A percentile compares a stretch with the other conserved stretches of the same genome.
These are phyloP conservation scores for Pseudonectria foliicola DNA, from an alignment of 2,329 filamentous ascomycete genomes.

Conservation along the genomic window DNA sequence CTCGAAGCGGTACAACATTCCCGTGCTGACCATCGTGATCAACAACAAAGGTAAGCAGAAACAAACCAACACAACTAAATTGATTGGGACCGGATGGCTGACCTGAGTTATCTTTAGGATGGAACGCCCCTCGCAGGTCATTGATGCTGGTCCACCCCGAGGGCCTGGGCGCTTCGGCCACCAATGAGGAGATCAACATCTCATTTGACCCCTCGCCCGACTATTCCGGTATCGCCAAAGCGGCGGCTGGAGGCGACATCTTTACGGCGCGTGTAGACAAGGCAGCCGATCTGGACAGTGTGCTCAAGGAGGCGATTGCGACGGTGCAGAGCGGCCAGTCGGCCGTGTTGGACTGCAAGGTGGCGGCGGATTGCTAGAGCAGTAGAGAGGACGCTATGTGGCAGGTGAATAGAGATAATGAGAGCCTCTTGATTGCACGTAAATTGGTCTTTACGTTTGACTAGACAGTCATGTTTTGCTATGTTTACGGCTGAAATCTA, in stretches of 20 bases:
- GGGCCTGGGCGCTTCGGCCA: conserved; percentile 45
- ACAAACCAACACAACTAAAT: neutral
- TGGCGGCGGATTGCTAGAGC: conserved; percentile 35
- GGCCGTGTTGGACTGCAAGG: conserved; percentile 48
- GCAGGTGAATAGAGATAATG: conserved; percentile 6
- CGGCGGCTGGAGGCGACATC: conserved; percentile 48
- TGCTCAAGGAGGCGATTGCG: conserved; percentile 43
- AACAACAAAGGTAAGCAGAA: conserved; percentile 50
- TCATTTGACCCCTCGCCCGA: conserved; percentile 52
- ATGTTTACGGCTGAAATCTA: no score
- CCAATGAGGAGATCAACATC: conserved; percentile 57
- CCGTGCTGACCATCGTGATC: conserved; percentile 46
- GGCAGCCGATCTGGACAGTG: conserved; percentile 37
- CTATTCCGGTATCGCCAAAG: conserved; percentile 54
- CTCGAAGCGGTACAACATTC: conserved; percentile 45
- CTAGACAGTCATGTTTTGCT: no score
- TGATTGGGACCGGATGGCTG: neutral
- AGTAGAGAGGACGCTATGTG: neutral
- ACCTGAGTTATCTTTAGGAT: conserved; percentile 29
- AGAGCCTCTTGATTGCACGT: neutral
- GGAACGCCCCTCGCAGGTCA: conserved; percentile 54
- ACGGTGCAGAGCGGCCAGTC: conserved; percentile 43
- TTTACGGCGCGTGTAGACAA: conserved; percentile 42
- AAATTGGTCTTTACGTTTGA: no score
- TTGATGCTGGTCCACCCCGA: conserved; percentile 52